phyloP scores from a whole-genome alignment of 345 rosid species.

The Rhodamnia rubescens region DNA sequence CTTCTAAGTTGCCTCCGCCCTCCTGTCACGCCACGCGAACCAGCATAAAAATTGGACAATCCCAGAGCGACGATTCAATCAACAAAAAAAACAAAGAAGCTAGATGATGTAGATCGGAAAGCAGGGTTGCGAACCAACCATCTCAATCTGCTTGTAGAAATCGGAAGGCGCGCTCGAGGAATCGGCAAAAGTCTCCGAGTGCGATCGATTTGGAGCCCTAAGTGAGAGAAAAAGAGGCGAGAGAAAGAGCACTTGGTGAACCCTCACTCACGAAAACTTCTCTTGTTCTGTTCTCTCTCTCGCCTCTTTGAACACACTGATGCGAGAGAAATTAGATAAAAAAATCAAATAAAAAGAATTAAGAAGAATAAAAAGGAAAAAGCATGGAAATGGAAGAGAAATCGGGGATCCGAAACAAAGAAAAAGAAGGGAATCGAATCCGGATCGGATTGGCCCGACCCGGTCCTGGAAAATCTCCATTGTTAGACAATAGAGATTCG shows the following conservation, averaged over 20 bases:
- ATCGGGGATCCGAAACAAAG: not conserved
- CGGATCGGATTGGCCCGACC: not conserved
- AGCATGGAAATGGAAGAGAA: not conserved
- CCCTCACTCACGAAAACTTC: not conserved
- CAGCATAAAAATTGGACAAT: not conserved
- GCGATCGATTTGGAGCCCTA: not conserved
- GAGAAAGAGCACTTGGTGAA: not conserved
- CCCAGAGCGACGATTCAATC: not conserved
- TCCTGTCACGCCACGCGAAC: conserved; percentile 26
- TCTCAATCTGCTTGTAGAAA: not conserved
- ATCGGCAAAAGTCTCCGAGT: not conserved
- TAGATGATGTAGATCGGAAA: not conserved
- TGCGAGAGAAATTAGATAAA: not conserved
- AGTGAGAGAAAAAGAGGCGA: not conserved
- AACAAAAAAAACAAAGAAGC: not conserved
- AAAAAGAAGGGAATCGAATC: not conserved
- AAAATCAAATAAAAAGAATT: not conserved
- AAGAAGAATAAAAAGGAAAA: not conserved
- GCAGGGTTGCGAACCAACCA: not conserved
- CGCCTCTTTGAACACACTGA: not conserved
- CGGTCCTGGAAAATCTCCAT: too few relatives aligned
- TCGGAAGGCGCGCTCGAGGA: not conserved
- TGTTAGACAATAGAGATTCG: not conserved
- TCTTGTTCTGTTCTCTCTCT: not conserved
- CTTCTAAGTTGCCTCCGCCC: conserved; percentile 31